These are phyloP conservation scores for Graphilbum ipis-grandicollis DNA, from an alignment of 2,329 filamentous ascomycete species.

Conservation along the genomic window DNA sequence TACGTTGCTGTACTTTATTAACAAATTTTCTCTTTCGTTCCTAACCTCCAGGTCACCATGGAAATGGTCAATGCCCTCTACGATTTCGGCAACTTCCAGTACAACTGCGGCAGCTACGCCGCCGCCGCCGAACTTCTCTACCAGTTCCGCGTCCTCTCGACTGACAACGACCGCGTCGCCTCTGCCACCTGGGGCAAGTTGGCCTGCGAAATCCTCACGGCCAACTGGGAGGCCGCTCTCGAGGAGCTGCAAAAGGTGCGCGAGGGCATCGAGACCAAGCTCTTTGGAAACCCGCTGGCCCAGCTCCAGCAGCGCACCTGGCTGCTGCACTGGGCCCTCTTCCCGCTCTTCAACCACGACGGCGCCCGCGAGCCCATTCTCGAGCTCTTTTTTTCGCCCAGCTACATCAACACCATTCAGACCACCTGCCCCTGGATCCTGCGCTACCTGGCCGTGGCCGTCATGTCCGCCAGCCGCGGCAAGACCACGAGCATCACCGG, in stretches of 20 bases:
- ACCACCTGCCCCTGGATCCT: conserved; percentile 93
- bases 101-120: conserved; percentile 88
- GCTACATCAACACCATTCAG: conserved; percentile 99
- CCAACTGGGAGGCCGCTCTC: conserved; percentile 87
- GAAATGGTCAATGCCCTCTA: conserved; percentile 95
- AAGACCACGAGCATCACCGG: conserved; percentile 67
- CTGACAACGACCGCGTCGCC: conserved; percentile 93
- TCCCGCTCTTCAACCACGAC: conserved; percentile 98
- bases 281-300: conserved; percentile 90
- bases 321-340: conserved; percentile 96
- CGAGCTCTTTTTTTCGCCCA: conserved; percentile 90
- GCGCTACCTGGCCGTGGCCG: conserved; percentile 81
- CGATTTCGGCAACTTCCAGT: conserved; percentile 94
- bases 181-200: conserved; percentile 97
- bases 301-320: conserved; percentile 94
- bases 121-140: conserved; percentile 86
- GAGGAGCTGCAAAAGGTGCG: conserved; percentile 83
- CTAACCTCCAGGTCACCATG: conserved; percentile 62
- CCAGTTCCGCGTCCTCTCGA: conserved; percentile 94
- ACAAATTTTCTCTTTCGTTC: no score
- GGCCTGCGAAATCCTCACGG: conserved; percentile 84
- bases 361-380: conserved; percentile 76
- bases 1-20: no score
- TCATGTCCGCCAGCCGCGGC: conserved; percentile 83
- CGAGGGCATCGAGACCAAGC: conserved; percentile 80